Base-by-base conservation (phyloP, 441 rosid species). In the Populus trichocarpa region DNA sequence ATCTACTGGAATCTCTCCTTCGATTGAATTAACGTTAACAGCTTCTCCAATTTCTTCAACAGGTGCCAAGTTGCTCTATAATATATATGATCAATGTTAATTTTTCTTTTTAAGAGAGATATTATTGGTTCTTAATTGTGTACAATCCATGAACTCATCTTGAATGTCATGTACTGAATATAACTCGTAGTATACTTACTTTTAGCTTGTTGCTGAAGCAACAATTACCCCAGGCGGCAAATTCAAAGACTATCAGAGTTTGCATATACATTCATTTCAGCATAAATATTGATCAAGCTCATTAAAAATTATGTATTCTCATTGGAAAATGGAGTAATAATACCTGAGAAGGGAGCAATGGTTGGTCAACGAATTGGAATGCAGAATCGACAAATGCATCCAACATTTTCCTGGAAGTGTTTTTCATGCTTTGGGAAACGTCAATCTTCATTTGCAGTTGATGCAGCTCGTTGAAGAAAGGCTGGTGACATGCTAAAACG, bases 321-420 rank as follows among this genome's bases (percentile, higher is more conserved):
- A 40, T 40, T 40, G 46, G 50, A 40, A 40, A 40, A 40, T 42
- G 50, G 50, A 42, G 5, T 11, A 25, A 2, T 5, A 42, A 4
- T 76, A 85, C 91, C 87, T 85, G 87, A 74, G 84, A 78, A 35
- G 86, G 86, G 63, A 72, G 83, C 75, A 76, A 72, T 6, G 88
- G 81, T 12, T 74, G 83, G 40, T 85, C 86, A 13, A 75, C 77
- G 69, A 88, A 88, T 72, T 83, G 61, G 65, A 88, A 88, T 3
- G 33, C 40, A 0, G 84, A 83, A 73, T 80, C 83, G 0, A 84
- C 89, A 33, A 86, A 81, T 7, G 81, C 82, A 76, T 86, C 86
- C 67, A 88, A 32, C 11, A 74, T n/a, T 28, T 70, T 82, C 6
- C 20, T 23, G 3, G 61, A 78, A 2, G 73, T 59, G 11, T 78